Evolutionary conservation across 1,284 basidiomycete genomes (phyloP).

Genomic region (Rhodotorula sp.): DNA sequence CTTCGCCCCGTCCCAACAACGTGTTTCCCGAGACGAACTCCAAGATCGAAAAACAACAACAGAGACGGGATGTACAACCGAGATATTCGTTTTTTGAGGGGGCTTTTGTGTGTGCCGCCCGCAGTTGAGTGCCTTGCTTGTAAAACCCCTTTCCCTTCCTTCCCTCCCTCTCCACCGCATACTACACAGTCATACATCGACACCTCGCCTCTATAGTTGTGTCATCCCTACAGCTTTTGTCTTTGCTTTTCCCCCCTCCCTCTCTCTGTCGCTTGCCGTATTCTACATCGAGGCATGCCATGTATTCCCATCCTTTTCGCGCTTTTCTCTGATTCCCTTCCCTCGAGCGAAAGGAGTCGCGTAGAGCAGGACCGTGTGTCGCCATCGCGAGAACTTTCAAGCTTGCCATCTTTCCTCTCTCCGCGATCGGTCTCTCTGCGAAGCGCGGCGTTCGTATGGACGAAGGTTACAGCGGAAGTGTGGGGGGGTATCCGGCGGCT

Average conservation of each 20-base stretch:
- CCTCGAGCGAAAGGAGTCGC: not conserved
- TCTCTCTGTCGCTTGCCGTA: not conserved
- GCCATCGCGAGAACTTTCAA: too few relatives aligned
- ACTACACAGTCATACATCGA: slow-evolving; percentile 4
- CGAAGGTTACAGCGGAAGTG: slow-evolving; percentile 1
- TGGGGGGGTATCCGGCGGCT: not conserved
- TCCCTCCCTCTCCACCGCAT: not conserved
- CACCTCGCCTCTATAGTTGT: not conserved
- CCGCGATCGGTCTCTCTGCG: too few relatives aligned
- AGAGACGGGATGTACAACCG: not conserved
- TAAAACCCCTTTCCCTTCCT: not conserved
- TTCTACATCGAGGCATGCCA: not conserved
- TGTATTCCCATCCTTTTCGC: too few relatives aligned
- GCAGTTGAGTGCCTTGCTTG: not conserved
- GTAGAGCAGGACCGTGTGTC: too few relatives aligned
- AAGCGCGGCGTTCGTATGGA: not conserved
- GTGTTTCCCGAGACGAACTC: not conserved
- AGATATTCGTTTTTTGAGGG: too few relatives aligned
- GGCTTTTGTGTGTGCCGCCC: too few relatives aligned
- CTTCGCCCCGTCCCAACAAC: too few relatives aligned
- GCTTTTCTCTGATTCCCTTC: not conserved
- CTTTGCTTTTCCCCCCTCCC: not conserved
- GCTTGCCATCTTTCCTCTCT: too few relatives aligned
- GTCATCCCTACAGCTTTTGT: slow-evolving; percentile 1
- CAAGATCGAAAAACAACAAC: not conserved